Percentiles rank a stretch among this genome's conserved stretches.
Evolutionary conservation across 108 stramenopile species (phyloP).

Genomic region (Craspedostauros australis): DNA sequence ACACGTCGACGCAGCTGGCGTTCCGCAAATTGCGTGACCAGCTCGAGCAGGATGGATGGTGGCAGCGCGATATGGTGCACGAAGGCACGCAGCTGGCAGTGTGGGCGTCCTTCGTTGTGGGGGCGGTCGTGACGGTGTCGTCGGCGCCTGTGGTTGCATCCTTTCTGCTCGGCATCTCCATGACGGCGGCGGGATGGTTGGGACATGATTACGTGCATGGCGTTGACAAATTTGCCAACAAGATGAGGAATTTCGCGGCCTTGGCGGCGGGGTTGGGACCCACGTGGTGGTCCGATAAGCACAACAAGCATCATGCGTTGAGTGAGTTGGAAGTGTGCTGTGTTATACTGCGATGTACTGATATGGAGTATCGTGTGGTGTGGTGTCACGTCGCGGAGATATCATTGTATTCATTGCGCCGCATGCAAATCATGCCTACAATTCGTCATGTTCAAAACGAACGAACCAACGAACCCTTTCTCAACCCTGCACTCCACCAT

Average conservation of each 20-base stretch:
- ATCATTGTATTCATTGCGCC: neutral
- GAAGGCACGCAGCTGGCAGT: slow-evolving; percentile 68
- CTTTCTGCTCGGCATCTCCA: slow-evolving; percentile 53
- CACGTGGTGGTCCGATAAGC: slow-evolving; percentile 86
- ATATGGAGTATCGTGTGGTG: too few species aligned
- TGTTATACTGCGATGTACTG: too few species aligned
- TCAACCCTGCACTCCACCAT: too few species aligned
- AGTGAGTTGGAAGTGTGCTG: slow-evolving; percentile 39
- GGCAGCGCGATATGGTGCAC: slow-evolving; percentile 76
- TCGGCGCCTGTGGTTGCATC: slow-evolving; percentile 39
- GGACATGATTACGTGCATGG: slow-evolving; percentile 94
- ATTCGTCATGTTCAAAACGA: slow-evolving; percentile 37
- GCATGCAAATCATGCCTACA: neutral
- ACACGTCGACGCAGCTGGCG: slow-evolving; percentile 56
- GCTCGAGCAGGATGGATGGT: slow-evolving; percentile 84
- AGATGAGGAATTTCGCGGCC: slow-evolving; percentile 63
- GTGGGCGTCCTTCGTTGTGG: slow-evolving; percentile 54
- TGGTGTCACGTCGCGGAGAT: neutral
- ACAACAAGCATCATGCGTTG: slow-evolving; percentile 86
- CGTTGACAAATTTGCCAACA: slow-evolving; percentile 54
- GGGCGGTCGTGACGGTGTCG: slow-evolving; percentile 44
- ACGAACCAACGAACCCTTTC: too few species aligned
- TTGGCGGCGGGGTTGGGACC: slow-evolving; percentile 70
- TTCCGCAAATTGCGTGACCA: slow-evolving; percentile 74
- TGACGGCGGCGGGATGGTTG: slow-evolving; percentile 89